Conservation (phyloP, 371 early-diverging fungal species). For the Actinomortierella ambigua region DNA sequence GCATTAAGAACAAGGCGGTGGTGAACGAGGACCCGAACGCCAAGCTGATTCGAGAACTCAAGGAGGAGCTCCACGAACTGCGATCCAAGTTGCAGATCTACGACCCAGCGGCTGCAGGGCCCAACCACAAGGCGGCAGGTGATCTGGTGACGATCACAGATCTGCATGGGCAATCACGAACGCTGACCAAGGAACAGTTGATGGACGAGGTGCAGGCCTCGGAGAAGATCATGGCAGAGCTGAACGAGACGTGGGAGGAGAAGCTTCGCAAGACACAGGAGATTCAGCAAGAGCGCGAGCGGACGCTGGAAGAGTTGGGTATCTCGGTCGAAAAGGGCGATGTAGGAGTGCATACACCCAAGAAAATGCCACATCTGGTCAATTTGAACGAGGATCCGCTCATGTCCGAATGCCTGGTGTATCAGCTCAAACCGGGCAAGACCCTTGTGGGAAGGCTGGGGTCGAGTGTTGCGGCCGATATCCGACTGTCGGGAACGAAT, state of each 20-base stretch:
- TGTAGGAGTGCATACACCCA: conserved; percentile 84
- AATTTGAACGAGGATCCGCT: conserved; percentile 92
- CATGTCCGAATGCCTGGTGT: conserved; percentile 90
- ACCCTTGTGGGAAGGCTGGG: conserved; percentile 75
- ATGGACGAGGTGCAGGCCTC: conserved; percentile 83
- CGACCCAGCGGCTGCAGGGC: conserved; percentile 58
- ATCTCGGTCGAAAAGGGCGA: conserved; percentile 77
- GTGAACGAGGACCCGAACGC: conserved; percentile 93
- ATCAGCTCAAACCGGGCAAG: conserved; percentile 80
- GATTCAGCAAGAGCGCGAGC: conserved; percentile 77
- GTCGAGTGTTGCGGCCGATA: conserved; percentile 60
- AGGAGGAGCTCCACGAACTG: conserved; percentile 80
- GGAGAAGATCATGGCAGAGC: conserved; percentile 87
- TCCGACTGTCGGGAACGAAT: conserved; percentile 72
- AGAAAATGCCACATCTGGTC: conserved; percentile 85
- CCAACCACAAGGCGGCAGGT: conserved; percentile 16
- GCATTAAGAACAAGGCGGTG: conserved; percentile 89
- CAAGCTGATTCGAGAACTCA: conserved; percentile 84
- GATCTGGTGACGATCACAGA: conserved; percentile 56
- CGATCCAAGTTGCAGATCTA: conserved; percentile 66
- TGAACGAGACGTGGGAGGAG: conserved; percentile 88
- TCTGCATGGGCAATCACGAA: conserved; percentile 51
- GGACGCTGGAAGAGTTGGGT: conserved; percentile 80
- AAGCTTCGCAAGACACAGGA: conserved; percentile 78
- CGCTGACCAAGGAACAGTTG: conserved; percentile 65